Evolutionary conservation across 2,329 filamentous ascomycete genomes (phyloP), one percentile per base, ranked within the genome.

Genomic region (Dendryphion nanum): DNA sequence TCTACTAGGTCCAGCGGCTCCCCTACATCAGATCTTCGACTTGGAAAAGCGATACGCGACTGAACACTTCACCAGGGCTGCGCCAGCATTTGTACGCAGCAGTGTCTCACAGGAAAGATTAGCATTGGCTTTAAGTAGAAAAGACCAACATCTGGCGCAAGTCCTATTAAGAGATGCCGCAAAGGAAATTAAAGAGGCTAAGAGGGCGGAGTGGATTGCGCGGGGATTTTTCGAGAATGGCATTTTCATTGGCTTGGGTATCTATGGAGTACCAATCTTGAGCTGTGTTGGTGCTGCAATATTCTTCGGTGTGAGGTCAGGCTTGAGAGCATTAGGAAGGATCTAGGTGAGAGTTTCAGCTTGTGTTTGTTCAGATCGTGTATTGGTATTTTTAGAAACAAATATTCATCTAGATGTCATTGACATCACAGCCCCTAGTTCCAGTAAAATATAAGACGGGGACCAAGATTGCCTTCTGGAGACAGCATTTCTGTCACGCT

Each of bases 1-100:
- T 2, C 70, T 83, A 4, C 50, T 71, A 55, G 57, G 57, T 37
- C 59, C 57, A 4, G 41, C 50, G 1, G 52, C 51, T 1, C 57
- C 59, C 1, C 37, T 35, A 3, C 41, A 33, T 23, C 45, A 47
- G 10, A n/a, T 41, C 14, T 40, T 55, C 12, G 37, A 55, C 19
- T 26, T 53, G 1, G 43, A 51, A 12, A 45, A 43, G 10, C 31
- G 54, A 10, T 57, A 59, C 30, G 51, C 40, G 2, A 35, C 24
- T 12, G 33, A 42, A 12, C 53, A 57, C 1, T 61, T 63, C 37
- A 41, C 42, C 0, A 45, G 51, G 1, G 13, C 41, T 3, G 38
- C 50, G 6, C 57, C 59, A 0, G 46, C 44, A 2, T 50, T 50
- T 17, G 23, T n/a, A 10, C n/a, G 10, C 10, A 8, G n/a, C 10